Percentiles rank a stretch among this genome's conserved stretches.
phyloP scores from a whole-genome alignment of 1,284 basidiomycete genomes.

The Ustilago tritici region DNA sequence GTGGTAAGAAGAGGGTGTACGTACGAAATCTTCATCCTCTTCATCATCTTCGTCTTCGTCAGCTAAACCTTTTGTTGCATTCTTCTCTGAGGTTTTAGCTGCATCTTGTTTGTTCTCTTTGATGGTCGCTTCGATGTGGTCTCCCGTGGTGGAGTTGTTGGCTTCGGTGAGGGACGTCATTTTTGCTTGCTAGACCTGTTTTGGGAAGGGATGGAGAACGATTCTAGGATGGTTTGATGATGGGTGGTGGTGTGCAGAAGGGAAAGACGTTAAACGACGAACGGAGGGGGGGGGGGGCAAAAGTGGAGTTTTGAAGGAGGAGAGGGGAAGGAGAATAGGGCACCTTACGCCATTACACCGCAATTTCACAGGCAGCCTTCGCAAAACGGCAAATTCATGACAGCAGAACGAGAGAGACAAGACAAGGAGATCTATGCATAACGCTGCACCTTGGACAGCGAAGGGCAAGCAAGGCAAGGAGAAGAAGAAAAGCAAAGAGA shows the following conservation, averaged over 20 bases:
- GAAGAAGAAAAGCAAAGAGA: not conserved
- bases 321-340: not conserved
- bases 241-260: not conserved
- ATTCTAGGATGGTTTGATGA: not conserved
- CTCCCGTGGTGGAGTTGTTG: slow-evolving; percentile 8
- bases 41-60: slow-evolving; percentile 46
- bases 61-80: slow-evolving; percentile 23
- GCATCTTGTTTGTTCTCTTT: slow-evolving; percentile 46
- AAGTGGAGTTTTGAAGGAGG: not conserved
- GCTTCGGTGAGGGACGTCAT: slow-evolving; percentile 29
- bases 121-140: slow-evolving; percentile 30
- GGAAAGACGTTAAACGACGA: not conserved
- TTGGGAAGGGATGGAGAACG: not conserved
- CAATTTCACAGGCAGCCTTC: no score
- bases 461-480: not conserved
- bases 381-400: not conserved
- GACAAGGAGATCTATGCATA: not conserved
- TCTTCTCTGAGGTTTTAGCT: slow-evolving; percentile 31
- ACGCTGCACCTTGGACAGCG: not conserved
- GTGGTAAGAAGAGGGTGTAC: not conserved
- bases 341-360: not conserved
- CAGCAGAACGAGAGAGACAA: no score
- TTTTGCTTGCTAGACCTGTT: not conserved
- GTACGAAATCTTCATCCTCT: slow-evolving; percentile 46
- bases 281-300: not conserved